Conservation (phyloP, 495 filamentous ascomycete species). For the Aspergillus leporis region DNA sequence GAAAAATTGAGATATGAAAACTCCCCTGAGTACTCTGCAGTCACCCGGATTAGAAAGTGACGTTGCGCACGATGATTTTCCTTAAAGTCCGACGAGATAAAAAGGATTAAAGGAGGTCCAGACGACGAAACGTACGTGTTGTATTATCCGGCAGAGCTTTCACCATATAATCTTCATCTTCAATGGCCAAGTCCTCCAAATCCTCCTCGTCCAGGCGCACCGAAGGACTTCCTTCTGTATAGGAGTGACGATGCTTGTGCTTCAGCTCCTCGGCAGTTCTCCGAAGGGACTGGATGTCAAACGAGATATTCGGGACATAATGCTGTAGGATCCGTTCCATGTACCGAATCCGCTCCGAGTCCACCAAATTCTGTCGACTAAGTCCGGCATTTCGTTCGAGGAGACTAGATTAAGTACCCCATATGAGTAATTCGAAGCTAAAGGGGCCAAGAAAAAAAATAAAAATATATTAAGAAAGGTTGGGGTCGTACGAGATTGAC, state of each 20-base stretch:
- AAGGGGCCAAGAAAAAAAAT: not conserved
- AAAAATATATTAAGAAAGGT: not conserved
- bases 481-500: slow-evolving; percentile 37
- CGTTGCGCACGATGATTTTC: not conserved
- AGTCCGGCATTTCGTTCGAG: slow-evolving; percentile 38
- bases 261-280: slow-evolving; percentile 43
- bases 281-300: slow-evolving; percentile 45
- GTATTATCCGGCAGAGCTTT: slow-evolving; percentile 50
- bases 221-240: slow-evolving; percentile 34
- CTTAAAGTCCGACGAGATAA: not conserved
- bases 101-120: slow-evolving; percentile 8
- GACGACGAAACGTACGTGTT: slow-evolving; percentile 47
- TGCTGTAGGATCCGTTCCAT: slow-evolving; percentile 48
- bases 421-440: slow-evolving; percentile 6
- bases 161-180: slow-evolving; percentile 48
- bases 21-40: slow-evolving; percentile 52
- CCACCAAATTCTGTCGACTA: slow-evolving; percentile 44
- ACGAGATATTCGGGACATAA: slow-evolving; percentile 44
- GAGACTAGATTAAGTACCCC: slow-evolving; percentile 22
- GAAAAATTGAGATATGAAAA: slow-evolving; percentile 55
- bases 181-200: slow-evolving; percentile 44
- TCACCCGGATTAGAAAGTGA: not conserved
- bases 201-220: slow-evolving; percentile 40
- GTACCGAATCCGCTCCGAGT: slow-evolving; percentile 43
- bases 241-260: slow-evolving; percentile 37